phyloP scores from a whole-genome alignment of 345 rosid species.

The Cochlearia excelsa region DNA sequence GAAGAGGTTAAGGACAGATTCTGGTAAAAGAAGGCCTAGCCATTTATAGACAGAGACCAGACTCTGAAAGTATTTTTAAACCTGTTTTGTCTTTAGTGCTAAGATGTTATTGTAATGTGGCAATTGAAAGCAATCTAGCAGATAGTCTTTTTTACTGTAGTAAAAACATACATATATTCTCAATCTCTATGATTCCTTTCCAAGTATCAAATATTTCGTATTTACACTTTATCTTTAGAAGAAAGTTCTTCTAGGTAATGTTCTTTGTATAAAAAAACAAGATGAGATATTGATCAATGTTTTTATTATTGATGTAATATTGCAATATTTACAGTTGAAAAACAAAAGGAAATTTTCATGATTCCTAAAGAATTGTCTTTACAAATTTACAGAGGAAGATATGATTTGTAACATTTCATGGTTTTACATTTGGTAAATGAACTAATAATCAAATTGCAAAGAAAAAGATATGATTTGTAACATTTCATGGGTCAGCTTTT shows the following conservation, averaged over 20 bases:
- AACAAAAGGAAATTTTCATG: neutral
- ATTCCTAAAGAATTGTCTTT: conserved; percentile 25
- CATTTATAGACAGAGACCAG: conserved; percentile 47
- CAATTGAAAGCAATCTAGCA: conserved; percentile 21
- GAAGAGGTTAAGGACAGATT: conserved; percentile 89
- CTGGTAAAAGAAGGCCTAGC: conserved; percentile 89
- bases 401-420: conserved; percentile 4
- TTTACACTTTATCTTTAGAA: conserved; percentile 13
- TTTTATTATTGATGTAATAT: neutral
- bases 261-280: neutral
- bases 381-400: conserved; percentile 35
- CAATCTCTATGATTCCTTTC: conserved; percentile 14
- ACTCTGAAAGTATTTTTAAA: conserved; percentile 17
- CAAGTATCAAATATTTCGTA: neutral
- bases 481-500: conserved; percentile 45
- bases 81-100: conserved; percentile 18
- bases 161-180: conserved; percentile 23
- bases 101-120: conserved; percentile 21
- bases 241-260: conserved; percentile 8
- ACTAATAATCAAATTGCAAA: conserved; percentile 15
- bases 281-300: conserved; percentile 11
- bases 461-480: conserved; percentile 18
- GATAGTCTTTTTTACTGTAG: conserved; percentile 20
- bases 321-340: conserved; percentile 7
- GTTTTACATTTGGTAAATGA: conserved; percentile 7